Evolutionary conservation across 345 rosid species (phyloP).

Genomic region (Noccaea caerulescens): DNA sequence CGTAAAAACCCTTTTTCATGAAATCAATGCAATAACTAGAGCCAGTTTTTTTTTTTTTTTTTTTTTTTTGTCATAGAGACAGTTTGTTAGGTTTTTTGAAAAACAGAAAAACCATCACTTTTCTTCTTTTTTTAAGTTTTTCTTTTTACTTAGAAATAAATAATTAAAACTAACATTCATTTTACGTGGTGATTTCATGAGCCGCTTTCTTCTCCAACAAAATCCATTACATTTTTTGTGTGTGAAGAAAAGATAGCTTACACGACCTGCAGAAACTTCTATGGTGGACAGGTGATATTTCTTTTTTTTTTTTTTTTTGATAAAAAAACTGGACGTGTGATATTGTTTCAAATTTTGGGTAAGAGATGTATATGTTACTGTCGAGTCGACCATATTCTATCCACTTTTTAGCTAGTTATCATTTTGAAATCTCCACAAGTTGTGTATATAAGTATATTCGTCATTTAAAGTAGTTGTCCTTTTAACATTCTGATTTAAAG

Average conservation of each 20-base stretch:
- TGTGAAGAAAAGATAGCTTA: slow-evolving; percentile 4
- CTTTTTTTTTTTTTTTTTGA: no score
- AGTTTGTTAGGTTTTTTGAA: neutral
- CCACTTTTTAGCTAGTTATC: slow-evolving; percentile 15
- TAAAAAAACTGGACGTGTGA: no score
- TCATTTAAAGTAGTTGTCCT: slow-evolving; percentile 23
- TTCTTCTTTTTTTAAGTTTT: no score
- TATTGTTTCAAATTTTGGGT: slow-evolving; percentile 21
- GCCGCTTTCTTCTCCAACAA: slow-evolving; percentile 19
- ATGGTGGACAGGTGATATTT: slow-evolving; percentile 18
- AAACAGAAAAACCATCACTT: no score
- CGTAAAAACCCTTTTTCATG: no score
- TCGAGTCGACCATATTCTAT: slow-evolving; percentile 2
- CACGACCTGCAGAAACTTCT: slow-evolving; percentile 23
- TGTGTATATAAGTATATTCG: neutral
- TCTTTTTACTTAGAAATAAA: neutral
- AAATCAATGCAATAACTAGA: neutral
- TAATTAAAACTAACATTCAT: neutral
- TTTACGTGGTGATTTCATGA: slow-evolving; percentile 11
- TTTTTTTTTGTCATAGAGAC: no score
- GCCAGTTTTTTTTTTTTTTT: no score
- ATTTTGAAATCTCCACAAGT: slow-evolving; percentile 22
- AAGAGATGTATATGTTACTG: slow-evolving; percentile 3
- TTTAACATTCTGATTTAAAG: slow-evolving; percentile 3
- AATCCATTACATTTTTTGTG: neutral